Evolutionary conservation across 2,329 filamentous ascomycete genomes (phyloP).

Genomic region (Aotearoamyces nothofagi): DNA sequence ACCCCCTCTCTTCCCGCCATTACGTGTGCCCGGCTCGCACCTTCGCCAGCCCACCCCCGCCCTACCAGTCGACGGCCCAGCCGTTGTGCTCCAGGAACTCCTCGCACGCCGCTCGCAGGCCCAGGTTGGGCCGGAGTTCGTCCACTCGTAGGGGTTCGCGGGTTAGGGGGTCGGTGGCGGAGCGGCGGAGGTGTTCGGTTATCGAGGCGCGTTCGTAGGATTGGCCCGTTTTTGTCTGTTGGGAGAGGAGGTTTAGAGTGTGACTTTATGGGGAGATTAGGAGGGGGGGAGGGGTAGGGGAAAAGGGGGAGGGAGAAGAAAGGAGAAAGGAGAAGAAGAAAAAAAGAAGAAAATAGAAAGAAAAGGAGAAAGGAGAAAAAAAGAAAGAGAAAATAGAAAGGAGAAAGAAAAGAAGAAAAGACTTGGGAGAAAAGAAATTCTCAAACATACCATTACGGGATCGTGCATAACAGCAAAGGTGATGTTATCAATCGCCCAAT

Average conservation of each 20-base stretch:
- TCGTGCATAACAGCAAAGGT: slow-evolving; percentile 62
- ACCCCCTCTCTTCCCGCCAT: no score
- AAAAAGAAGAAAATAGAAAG: neutral
- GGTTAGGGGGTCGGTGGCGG: slow-evolving; percentile 68
- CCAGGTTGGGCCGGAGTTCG: slow-evolving; percentile 71
- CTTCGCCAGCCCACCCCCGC: no score
- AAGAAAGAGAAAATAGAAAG: neutral
- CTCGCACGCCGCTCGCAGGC: slow-evolving; percentile 65
- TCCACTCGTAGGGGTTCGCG: slow-evolving; percentile 51
- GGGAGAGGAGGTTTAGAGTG: neutral
- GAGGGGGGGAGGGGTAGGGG: no score
- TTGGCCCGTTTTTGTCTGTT: slow-evolving; percentile 66
- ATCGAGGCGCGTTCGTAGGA: slow-evolving; percentile 82
- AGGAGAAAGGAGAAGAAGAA: no score
- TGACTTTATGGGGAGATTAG: no score
- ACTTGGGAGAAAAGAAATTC: neutral
- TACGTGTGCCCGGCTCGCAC: no score
- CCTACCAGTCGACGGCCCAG: slow-evolving; percentile 81
- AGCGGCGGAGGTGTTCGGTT: slow-evolving; percentile 67
- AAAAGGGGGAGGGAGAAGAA: no score
- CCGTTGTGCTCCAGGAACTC: slow-evolving; percentile 79
- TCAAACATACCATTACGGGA: slow-evolving; percentile 29
- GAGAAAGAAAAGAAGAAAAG: neutral
- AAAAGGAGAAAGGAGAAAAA: neutral
- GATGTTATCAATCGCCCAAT: slow-evolving; percentile 66